These are phyloP conservation scores for Amphibolis antarctica DNA, from an alignment of 106 monocot species.

Conservation along the genomic window DNA sequence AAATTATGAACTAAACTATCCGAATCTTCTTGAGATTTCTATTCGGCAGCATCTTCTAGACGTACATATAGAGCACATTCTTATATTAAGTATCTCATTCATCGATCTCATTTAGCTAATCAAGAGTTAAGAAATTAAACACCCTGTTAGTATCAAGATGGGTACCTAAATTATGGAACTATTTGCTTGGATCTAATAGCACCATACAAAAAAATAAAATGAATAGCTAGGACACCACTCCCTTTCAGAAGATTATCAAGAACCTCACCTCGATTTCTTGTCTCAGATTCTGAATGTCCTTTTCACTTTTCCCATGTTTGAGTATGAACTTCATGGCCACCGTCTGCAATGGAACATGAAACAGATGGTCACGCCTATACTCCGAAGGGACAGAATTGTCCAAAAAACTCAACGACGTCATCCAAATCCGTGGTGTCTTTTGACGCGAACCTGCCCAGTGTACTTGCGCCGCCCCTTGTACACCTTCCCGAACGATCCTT, in stretches of 20 bases:
- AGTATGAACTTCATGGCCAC: constrained; percentile 96
- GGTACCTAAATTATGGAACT: too few relatives aligned
- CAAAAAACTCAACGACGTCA: background rate
- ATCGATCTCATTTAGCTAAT: too few relatives aligned
- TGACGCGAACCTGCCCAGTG: constrained; percentile 57
- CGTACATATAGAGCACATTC: too few relatives aligned
- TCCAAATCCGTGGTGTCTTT: background rate
- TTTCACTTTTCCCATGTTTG: constrained; percentile 94
- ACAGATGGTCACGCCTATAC: background rate
- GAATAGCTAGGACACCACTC: background rate
- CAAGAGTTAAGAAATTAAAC: too few relatives aligned
- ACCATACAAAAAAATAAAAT: background rate
- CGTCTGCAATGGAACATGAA: constrained; percentile 31
- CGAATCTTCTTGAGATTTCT: too few relatives aligned
- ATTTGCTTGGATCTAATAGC: too few relatives aligned
- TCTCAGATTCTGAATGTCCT: constrained; percentile 82
- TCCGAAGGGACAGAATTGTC: background rate
- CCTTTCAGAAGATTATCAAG: background rate
- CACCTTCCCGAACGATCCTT: constrained; percentile 95
- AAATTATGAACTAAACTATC: too few relatives aligned
- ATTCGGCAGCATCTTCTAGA: too few relatives aligned
- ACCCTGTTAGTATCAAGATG: too few relatives aligned
- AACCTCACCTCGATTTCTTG: constrained; percentile 88
- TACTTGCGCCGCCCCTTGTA: constrained; percentile 85
- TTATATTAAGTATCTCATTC: too few relatives aligned